Base-by-base conservation (phyloP, 768 basidiomycete genomes). In the Russula abietina region DNA sequence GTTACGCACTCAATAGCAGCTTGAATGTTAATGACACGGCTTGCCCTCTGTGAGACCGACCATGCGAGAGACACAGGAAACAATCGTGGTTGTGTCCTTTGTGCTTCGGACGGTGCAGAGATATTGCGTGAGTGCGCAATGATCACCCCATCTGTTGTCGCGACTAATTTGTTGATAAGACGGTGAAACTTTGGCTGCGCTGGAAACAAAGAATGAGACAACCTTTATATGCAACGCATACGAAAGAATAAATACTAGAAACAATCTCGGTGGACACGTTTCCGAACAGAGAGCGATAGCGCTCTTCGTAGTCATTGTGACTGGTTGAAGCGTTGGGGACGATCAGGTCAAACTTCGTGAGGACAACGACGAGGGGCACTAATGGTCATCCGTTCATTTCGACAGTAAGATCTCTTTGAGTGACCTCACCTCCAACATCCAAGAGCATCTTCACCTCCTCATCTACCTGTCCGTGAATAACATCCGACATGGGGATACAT, bases 281-380 rank as follows among this genome's bases (percentile, higher is more conserved):
- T 17, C 10, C 9, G 17, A 24, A 17, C 12, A 58, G 36, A 10
- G 41, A n/a, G 43, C 43, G 16, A 53, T 41, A 39, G 26, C 16
- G 11, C 3, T 9, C 33, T 53, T 53, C 33, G 43, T 6, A 53
- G 33, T 33, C 33, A 33, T 30, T 30, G 3, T 33, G 33, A 39
- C 14, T 39, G 38, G 38, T 2, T 39, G 61, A 57, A 17, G 52
- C 32, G 14, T 30, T 30, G 28, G 28, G 28, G 28, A 30, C 28
- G 28, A 30, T 30, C 28, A 57, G 5, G 55, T 62, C 61, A n/a
- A 58, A 46, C 36, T 48, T 46, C 0, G 61, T 62, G 51, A 62
- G 32, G 7, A 62, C 51, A 10, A 58, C 9, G 6, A 58, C 19
- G 33, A 62, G 43, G n/a, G 61, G 57, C 12, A 62, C 61, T 62